These are phyloP conservation scores for Cordyceps javanica DNA, from an alignment of 2,329 filamentous ascomycete species.

Conservation along the genomic window DNA sequence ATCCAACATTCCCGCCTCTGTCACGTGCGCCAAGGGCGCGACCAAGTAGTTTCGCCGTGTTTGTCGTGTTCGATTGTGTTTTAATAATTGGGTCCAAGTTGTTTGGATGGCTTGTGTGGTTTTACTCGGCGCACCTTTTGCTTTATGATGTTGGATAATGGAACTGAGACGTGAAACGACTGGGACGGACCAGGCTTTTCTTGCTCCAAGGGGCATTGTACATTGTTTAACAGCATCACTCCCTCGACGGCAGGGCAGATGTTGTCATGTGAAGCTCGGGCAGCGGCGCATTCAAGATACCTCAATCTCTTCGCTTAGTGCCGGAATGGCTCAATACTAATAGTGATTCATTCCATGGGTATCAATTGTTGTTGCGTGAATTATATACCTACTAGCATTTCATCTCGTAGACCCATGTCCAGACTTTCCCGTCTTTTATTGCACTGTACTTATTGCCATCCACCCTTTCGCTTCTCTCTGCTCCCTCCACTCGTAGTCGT, in stretches of 20 bases:
- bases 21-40: background rate
- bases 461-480: constrained; percentile 29
- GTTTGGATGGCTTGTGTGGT: background rate
- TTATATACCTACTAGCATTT: background rate
- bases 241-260: background rate
- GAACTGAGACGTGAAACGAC: background rate
- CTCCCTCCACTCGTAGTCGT: background rate
- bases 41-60: background rate
- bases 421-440: background rate
- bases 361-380: too few species aligned
- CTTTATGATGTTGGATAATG: constrained; percentile 6
- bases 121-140: background rate
- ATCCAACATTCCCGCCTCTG: background rate
- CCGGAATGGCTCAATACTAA: constrained; percentile 12
- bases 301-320: constrained; percentile 19
- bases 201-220: constrained; percentile 1
- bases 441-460: constrained; percentile 6
- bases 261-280: constrained; percentile 14
- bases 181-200: background rate
- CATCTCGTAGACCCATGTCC: background rate
- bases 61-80: background rate
- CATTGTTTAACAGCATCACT: background rate
- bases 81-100: background rate
- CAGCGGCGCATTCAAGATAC: constrained; percentile 27
- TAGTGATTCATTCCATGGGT: background rate